phyloP scores from a whole-genome alignment of 1,284 basidiomycete species.

The Moesziomyces parantarcticus region DNA sequence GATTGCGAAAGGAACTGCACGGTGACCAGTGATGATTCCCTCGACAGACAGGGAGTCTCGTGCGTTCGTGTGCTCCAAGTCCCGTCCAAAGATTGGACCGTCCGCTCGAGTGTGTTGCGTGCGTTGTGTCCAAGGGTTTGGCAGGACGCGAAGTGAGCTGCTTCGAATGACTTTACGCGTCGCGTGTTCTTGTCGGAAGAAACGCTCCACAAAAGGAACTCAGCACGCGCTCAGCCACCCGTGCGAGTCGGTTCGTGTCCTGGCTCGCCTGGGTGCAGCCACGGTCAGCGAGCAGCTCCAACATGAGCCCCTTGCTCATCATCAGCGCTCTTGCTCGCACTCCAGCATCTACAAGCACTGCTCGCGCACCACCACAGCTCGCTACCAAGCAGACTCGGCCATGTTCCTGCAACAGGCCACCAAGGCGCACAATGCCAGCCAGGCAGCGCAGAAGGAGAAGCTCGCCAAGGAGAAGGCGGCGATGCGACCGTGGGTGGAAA shows the following conservation, averaged over 20 bases:
- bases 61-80: too few species aligned
- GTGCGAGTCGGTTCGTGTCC: slow-evolving; percentile 17
- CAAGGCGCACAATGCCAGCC: slow-evolving; percentile 32
- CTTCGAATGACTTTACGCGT: slow-evolving; percentile 29
- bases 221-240: slow-evolving; percentile 5
- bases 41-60: too few species aligned
- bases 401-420: slow-evolving; percentile 49
- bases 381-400: background rate
- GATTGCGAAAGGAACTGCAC: too few species aligned
- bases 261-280: slow-evolving; percentile 2
- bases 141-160: background rate
- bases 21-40: too few species aligned
- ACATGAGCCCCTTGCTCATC: background rate
- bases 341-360: background rate
- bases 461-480: slow-evolving; percentile 44
- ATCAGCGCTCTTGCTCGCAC: background rate
- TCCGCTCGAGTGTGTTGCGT: too few species aligned
- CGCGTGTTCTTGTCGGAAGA: slow-evolving; percentile 12
- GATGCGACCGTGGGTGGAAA: slow-evolving; percentile 95
- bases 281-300: background rate
- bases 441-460: slow-evolving; percentile 42
- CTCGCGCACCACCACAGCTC: background rate
- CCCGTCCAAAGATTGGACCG: too few species aligned
- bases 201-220: slow-evolving; percentile 14
- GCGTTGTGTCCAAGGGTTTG: too few species aligned